These are phyloP conservation scores for Crithidia bombi DNA, from an alignment of 208 protist genomes.

Conservation along the genomic window DNA sequence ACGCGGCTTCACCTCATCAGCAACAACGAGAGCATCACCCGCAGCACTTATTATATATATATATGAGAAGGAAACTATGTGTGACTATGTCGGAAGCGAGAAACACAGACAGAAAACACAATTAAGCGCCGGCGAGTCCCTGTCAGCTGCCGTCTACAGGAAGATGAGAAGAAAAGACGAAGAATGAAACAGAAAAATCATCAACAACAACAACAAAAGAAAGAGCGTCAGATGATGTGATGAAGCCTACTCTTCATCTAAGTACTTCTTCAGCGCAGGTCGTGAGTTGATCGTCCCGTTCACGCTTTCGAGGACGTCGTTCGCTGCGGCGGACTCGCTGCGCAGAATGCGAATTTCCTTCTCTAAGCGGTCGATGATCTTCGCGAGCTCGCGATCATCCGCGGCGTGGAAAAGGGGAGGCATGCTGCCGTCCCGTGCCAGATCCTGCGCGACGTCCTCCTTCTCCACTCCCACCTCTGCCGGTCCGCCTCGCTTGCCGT, in stretches of 20 bases:
- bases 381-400: constrained; percentile 19
- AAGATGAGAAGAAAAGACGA: too few relatives aligned
- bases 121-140: too few relatives aligned
- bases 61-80: too few relatives aligned
- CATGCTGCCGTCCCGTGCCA: constrained; percentile 8
- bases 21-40: too few relatives aligned
- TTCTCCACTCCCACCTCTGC: constrained; percentile 12
- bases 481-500: neutral
- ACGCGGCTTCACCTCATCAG: too few relatives aligned
- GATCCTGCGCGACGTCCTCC: constrained; percentile 7
- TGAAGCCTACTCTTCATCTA: constrained; percentile 9
- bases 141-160: too few relatives aligned
- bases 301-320: constrained; percentile 11
- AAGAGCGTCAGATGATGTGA: too few relatives aligned
- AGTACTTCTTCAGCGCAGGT: constrained; percentile 13
- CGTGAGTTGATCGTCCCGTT: constrained; percentile 6
- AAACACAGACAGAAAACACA: neutral
- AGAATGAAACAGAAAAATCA: neutral
- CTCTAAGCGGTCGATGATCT: constrained; percentile 21
- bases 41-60: too few relatives aligned
- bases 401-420: constrained; percentile 18
- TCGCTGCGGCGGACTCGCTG: constrained; percentile 9
- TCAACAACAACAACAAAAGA: neutral
- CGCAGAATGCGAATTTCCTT: constrained; percentile 24
- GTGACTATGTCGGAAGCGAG: too few relatives aligned